Evolutionary conservation across 306 rosid species (phyloP).

Genomic region (Quercus rubra): DNA sequence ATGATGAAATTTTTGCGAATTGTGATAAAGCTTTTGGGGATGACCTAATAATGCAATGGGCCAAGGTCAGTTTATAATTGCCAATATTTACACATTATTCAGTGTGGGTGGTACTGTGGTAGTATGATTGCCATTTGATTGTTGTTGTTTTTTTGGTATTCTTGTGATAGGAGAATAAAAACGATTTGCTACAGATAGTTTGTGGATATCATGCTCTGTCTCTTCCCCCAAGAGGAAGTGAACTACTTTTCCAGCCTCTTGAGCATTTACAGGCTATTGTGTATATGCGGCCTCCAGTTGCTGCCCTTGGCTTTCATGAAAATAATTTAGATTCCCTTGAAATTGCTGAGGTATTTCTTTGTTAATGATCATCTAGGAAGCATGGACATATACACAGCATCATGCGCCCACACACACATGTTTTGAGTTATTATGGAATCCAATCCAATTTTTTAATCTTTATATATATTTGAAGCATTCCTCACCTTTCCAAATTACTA

Average conservation of each 20-base stretch:
- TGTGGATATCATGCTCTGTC: slow-evolving; percentile 76
- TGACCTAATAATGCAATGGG: slow-evolving; percentile 76
- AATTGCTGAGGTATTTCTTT: slow-evolving; percentile 55
- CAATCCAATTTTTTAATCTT: background rate
- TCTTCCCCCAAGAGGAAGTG: slow-evolving; percentile 67
- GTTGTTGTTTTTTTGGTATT: slow-evolving; percentile 24
- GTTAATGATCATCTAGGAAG: background rate
- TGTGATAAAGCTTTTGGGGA: slow-evolving; percentile 56
- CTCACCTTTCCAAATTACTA: background rate
- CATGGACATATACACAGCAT: background rate
- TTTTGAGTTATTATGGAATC: background rate
- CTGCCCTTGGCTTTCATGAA: slow-evolving; percentile 58
- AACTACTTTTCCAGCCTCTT: slow-evolving; percentile 75
- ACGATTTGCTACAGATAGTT: slow-evolving; percentile 77
- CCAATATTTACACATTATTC: slow-evolving; percentile 18
- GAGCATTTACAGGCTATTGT: slow-evolving; percentile 84
- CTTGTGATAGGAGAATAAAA: slow-evolving; percentile 67
- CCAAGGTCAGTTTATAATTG: slow-evolving; percentile 65
- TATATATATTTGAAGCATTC: background rate
- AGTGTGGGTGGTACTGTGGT: slow-evolving; percentile 26
- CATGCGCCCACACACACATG: background rate
- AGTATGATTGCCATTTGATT: slow-evolving; percentile 27
- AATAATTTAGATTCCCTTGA: slow-evolving; percentile 36
- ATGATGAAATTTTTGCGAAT: slow-evolving; percentile 53
- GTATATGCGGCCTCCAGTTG: slow-evolving; percentile 60